Evolutionary conservation across 768 basidiomycete species (phyloP).

Genomic region (Dioszegia crocea): DNA sequence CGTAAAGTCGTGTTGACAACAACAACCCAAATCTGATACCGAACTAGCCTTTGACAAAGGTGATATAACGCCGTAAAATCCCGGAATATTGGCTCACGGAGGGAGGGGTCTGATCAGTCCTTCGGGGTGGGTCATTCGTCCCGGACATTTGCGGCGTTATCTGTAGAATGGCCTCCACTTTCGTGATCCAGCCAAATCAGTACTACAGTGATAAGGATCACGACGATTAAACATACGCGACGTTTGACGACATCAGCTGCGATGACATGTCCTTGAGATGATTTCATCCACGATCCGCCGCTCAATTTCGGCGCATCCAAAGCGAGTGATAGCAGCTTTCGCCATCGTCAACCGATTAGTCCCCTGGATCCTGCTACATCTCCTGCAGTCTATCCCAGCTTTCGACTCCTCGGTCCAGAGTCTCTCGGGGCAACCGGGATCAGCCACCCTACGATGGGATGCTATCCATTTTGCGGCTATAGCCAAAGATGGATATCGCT

Average conservation of each 20-base stretch:
- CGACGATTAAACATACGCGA: too few species aligned
- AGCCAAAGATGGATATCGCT: conserved; percentile 58
- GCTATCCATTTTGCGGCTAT: conserved; percentile 72
- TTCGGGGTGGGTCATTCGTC: not conserved
- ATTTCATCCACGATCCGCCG: too few species aligned
- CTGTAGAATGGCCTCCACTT: not conserved
- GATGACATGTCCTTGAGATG: too few species aligned
- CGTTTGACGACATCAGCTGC: too few species aligned
- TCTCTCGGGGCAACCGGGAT: not conserved
- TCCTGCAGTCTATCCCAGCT: conserved; percentile 7
- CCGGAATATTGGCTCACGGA: not conserved
- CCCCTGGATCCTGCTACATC: conserved; percentile 14
- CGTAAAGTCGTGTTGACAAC: too few species aligned
- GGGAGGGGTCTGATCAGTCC: not conserved
- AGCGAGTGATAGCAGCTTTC: conserved; percentile 1
- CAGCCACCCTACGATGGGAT: conserved; percentile 74
- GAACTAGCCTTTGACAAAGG: not conserved
- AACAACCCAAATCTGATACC: too few species aligned
- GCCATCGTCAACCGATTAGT: conserved; percentile 14
- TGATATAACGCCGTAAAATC: not conserved
- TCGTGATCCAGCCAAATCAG: too few species aligned
- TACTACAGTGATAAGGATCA: too few species aligned
- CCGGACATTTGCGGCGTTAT: not conserved
- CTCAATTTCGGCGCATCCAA: not conserved
- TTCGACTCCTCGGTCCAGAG: conserved; percentile 36